Evolutionary conservation across 2,329 filamentous ascomycete species (phyloP), one percentile per base, ranked within the genome.

Genomic region (Clonostachys solani): DNA sequence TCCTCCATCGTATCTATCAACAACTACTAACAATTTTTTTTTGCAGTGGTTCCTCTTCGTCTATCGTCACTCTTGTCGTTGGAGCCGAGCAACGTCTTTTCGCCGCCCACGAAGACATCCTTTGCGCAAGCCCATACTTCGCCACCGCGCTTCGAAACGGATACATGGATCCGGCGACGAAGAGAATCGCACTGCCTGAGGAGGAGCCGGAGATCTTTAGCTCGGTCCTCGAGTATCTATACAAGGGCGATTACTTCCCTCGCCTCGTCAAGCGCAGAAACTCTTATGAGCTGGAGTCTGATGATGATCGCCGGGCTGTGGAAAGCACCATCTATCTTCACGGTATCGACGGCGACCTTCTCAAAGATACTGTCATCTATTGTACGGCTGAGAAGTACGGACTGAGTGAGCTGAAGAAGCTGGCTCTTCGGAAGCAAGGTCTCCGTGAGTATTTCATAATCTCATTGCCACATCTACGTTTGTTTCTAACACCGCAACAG

Each of bases 231-330:
- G 92, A 96, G 63, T 96, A 87, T 57, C 82, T 96, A 48, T 95
- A 95, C 78, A 95, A 95, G 69, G 91, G 91, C 53, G 92, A 96
- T 67, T 96, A 96, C 71, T 92, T 86, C 57, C 91, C 92, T 4
- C 86, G 87, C 16, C 77, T 95, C 19, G 70, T 89, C 48, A 90
- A 91, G 73, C 83, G 85, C 53, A 80, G 81, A 47, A 84, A 89
- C 65, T 84, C 81, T 45, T 96, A 89, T 86, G 85, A 87, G 61
- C 73, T 96, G n/a, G 90, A 95, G 65, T 80, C 82, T 44, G 73
- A 68, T 8, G 71, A 75, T 49, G 62, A 75, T 52, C 66, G 34
- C 12, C 69, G 19, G 67, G 54, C 33, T 63, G 67, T 73, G 19
- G 84, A 87, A 57, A 80, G 82, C 40, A 90, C 85, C 6, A 75